These are phyloP conservation scores for Hygrophoropsis aurantiaca DNA, from an alignment of 768 basidiomycete species.

Conservation along the genomic window DNA sequence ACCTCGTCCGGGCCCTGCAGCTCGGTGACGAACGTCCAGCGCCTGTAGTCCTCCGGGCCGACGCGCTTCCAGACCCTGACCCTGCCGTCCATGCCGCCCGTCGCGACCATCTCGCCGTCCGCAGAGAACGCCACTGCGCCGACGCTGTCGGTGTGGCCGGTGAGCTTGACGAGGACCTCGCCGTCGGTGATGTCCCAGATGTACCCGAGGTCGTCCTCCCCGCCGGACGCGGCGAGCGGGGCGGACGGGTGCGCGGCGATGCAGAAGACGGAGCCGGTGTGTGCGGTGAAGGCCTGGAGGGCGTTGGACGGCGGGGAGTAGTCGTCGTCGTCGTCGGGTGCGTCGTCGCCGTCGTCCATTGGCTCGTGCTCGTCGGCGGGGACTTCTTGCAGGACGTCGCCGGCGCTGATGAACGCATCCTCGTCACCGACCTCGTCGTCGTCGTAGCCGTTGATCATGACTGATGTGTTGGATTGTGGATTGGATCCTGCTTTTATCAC, in stretches of 20 bases:
- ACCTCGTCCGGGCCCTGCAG: slow-evolving; percentile 95
- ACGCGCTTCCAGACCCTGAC: slow-evolving; percentile 90
- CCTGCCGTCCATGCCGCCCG: slow-evolving; percentile 97
- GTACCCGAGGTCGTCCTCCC: slow-evolving; percentile 93
- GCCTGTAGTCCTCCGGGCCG: slow-evolving; percentile 66
- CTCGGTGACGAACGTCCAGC: slow-evolving; percentile 94
- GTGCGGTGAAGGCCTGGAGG: slow-evolving; percentile 66
- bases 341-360: slow-evolving; percentile 58
- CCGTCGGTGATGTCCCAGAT: slow-evolving; percentile 89
- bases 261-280: slow-evolving; percentile 79
- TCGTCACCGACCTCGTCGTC: slow-evolving; percentile 40
- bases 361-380: slow-evolving; percentile 63
- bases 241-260: slow-evolving; percentile 80
- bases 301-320: slow-evolving; percentile 64
- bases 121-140: slow-evolving; percentile 73
- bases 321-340: slow-evolving; percentile 37
- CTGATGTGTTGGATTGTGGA: too few relatives aligned
- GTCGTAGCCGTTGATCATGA: slow-evolving; percentile 35
- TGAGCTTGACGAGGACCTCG: slow-evolving; percentile 77
- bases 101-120: slow-evolving; percentile 92
- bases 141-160: slow-evolving; percentile 93
- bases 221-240: slow-evolving; percentile 86
- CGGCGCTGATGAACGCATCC: slow-evolving; percentile 63
- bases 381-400: slow-evolving; percentile 66
- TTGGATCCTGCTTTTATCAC: too few relatives aligned